These are phyloP conservation scores for Phylloporus rhodoxanthus DNA, from an alignment of 768 basidiomycete species.

Conservation along the genomic window DNA sequence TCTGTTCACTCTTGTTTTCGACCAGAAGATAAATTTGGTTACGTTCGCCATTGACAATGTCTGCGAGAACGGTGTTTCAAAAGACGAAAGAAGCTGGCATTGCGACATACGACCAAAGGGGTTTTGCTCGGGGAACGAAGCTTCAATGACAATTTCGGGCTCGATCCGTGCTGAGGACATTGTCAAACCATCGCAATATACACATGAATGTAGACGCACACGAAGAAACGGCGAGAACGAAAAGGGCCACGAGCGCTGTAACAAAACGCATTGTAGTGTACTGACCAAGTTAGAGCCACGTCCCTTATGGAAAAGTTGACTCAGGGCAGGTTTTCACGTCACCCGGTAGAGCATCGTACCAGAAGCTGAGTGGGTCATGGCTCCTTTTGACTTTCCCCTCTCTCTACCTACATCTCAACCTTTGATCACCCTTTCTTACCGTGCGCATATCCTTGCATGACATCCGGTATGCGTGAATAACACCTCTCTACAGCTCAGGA, in stretches of 20 bases:
- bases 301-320: constrained; percentile 17
- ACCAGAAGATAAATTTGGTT: constrained; percentile 60
- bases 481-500: constrained; percentile 33
- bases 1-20: constrained; percentile 71
- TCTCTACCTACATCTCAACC: constrained; percentile 46
- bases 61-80: constrained; percentile 35
- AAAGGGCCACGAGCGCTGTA: constrained; percentile 25
- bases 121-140: constrained; percentile 66
- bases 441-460: constrained; percentile 32
- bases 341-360: background rate
- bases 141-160: constrained; percentile 49
- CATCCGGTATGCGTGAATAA: background rate
- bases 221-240: constrained; percentile 28
- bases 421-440: constrained; percentile 62
- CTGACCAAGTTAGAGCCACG: constrained; percentile 15
- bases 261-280: constrained; percentile 31
- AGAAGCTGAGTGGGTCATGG: constrained; percentile 1
- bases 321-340: constrained; percentile 30
- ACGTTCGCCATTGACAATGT: constrained; percentile 78
- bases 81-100: background rate
- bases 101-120: constrained; percentile 65
- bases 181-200: constrained; percentile 2
- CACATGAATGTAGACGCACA: constrained; percentile 15
- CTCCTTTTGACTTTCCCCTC: constrained; percentile 29
- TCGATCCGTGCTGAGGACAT: constrained; percentile 29